Base-by-base conservation (phyloP, 495 filamentous ascomycete genomes). In the Penicillium atrosanguineum region DNA sequence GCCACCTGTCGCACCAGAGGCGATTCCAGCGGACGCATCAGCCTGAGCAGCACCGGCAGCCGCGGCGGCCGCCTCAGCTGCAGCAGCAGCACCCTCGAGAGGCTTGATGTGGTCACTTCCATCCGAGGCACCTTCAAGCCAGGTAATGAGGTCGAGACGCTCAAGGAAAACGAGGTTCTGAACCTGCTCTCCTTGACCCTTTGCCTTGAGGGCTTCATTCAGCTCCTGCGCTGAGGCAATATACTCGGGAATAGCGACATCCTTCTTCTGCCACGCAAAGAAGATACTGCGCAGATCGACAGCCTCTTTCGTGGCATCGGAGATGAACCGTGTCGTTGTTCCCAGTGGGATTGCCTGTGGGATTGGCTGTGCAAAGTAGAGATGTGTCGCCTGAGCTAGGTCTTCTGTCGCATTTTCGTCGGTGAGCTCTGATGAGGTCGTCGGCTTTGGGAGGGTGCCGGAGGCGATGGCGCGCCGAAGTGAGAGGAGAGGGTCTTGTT, bases 261-360 rank as follows among this genome's bases (percentile, higher is more conserved):
- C 91, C 67, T 89, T 89, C 68, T 96, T 93, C 65, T 87, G 79
- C 88, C 89, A 99, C 46, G 90, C 89, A 56, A 97, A 95, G 72
- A 90, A 96, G 73, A 97, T 91, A 70, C 86, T 89, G 68, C 94
- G 90, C 37, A 99, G 81, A 67, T 96, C 89, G 56, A 97, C 85
- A 1, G 88, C 78, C 40, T 84, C 82, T 44, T 83, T 79, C 21
- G 67, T 63, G 4, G 68, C 60, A 34, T 82, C 81, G 15, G 86
- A 86, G 44, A 86, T 76, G 77, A 97, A 97, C 55, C 94, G 90
- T 39, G 95, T 97, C 11, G 84, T 79, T 9, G 85, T 79, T 42
- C 81, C 81, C 57, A 99, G 82, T 2, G 88, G 77, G 49, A 96
- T 77, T n/a, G 84, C 72, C 38, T 86, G 78, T 46, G 81, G 83